phyloP scores from a whole-genome alignment of 2,329 filamentous ascomycete species.

The Lecanoromycetidae sp. region DNA sequence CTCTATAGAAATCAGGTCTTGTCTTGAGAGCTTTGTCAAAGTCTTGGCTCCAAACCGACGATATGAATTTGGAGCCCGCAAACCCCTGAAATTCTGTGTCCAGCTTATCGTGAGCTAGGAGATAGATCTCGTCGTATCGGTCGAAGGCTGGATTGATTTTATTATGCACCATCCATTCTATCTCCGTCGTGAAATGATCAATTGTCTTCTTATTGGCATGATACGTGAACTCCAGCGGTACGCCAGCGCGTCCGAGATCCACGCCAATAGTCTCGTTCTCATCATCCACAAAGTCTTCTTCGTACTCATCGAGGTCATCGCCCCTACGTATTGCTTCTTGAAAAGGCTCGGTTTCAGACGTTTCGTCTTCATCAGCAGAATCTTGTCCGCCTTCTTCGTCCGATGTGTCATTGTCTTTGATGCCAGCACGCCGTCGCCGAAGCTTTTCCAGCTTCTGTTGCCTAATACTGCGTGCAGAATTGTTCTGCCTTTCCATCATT shows the following conservation, averaged over 20 bases:
- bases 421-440: slow-evolving; percentile 32
- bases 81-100: slow-evolving; percentile 58
- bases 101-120: slow-evolving; percentile 57
- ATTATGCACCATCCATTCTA: slow-evolving; percentile 74
- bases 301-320: slow-evolving; percentile 44
- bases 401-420: slow-evolving; percentile 24
- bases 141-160: slow-evolving; percentile 61
- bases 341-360: slow-evolving; percentile 7
- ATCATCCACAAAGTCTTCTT: slow-evolving; percentile 53
- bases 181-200: slow-evolving; percentile 59
- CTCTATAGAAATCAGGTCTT: slow-evolving; percentile 48
- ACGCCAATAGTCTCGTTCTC: slow-evolving; percentile 50
- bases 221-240: slow-evolving; percentile 58
- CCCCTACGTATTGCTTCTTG: slow-evolving; percentile 26
- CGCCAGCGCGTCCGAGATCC: slow-evolving; percentile 37
- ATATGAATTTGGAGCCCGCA: slow-evolving; percentile 58
- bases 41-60: slow-evolving; percentile 54
- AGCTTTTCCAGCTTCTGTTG: slow-evolving; percentile 33
- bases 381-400: slow-evolving; percentile 17
- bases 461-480: slow-evolving; percentile 29
- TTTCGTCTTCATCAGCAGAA: slow-evolving; percentile 22
- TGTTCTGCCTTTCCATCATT: no score
- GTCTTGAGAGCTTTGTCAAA: slow-evolving; percentile 56
- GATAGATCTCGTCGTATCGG: slow-evolving; percentile 51
- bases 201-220: slow-evolving; percentile 55